A percentile compares a stretch with the other conserved stretches of the same genome.
phyloP scores from a whole-genome alignment of 1,139 yeast species.

The Kurtzmaniella quercitrusa region DNA sequence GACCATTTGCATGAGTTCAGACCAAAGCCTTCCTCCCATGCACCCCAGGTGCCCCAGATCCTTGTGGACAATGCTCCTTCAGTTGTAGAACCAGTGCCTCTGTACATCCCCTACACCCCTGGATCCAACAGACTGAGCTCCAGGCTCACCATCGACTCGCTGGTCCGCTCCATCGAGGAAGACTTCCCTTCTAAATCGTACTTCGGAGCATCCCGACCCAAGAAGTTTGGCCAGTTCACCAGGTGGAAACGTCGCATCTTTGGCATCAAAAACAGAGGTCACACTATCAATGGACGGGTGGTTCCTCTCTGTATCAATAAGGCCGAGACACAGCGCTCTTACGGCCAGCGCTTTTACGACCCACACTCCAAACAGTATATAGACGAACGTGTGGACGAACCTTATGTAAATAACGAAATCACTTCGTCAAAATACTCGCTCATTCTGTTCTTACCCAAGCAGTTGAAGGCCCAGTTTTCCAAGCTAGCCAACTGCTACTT shows the following conservation, averaged over 20 bases:
- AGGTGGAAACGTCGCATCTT: constrained; percentile 28
- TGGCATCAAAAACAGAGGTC: constrained; percentile 41
- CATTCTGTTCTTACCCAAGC: constrained; percentile 82
- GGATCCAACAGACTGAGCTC: neutral
- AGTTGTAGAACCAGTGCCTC: neutral
- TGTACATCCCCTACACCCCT: neutral
- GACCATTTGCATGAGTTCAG: neutral
- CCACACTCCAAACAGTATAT: constrained; percentile 28
- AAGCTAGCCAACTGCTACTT: constrained; percentile 87
- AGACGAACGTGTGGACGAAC: constrained; percentile 65
- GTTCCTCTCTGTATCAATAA: constrained; percentile 59
- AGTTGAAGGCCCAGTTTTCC: constrained; percentile 84
- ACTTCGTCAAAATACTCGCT: constrained; percentile 86
- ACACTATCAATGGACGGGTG: constrained; percentile 66
- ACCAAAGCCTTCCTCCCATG: neutral
- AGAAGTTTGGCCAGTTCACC: neutral
- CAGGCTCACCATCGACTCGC: neutral
- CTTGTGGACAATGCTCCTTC: neutral
- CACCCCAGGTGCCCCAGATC: neutral
- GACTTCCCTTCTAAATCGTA: constrained; percentile 8
- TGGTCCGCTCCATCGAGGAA: constrained; percentile 2
- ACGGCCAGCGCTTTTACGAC: constrained; percentile 26
- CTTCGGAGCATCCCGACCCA: constrained; percentile 1
- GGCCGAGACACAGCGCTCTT: constrained; percentile 22
- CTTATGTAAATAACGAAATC: constrained; percentile 64